A percentile compares a stretch with the other conserved stretches of the same genome.
Conservation (phyloP, 2,329 filamentous ascomycete genomes). For the Aspergillus sclerotialis region DNA sequence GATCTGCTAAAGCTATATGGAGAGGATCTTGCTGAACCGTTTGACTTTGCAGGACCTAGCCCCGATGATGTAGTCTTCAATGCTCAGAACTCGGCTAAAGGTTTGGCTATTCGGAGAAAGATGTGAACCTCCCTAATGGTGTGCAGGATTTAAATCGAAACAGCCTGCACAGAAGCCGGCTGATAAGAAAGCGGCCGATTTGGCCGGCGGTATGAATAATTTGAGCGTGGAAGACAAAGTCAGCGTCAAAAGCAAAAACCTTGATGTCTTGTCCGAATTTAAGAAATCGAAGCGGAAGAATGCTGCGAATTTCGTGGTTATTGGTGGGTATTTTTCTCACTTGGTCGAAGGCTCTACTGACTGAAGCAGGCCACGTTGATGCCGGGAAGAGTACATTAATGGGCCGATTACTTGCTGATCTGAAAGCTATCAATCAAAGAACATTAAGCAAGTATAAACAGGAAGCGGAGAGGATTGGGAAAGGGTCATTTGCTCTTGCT, state of each 20-base stretch:
- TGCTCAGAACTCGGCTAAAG: constrained; percentile 70
- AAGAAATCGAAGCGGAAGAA: constrained; percentile 69
- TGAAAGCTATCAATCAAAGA: constrained; percentile 79
- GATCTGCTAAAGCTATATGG: constrained; percentile 33
- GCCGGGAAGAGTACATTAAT: constrained; percentile 97
- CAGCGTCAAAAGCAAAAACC: constrained; percentile 63
- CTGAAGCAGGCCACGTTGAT: constrained; percentile 73
- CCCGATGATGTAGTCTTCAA: constrained; percentile 83
- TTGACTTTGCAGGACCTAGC: constrained; percentile 73
- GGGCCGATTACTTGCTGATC: constrained; percentile 84
- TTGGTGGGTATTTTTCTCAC: constrained; percentile 52
- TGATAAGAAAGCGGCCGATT: constrained; percentile 37
- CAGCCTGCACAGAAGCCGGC: constrained; percentile 34
- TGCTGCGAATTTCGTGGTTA: constrained; percentile 83
- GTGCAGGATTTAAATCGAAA: constrained; percentile 39
- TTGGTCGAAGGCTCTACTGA: constrained; percentile 11
- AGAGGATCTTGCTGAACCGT: constrained; percentile 35
- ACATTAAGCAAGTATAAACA: constrained; percentile 82
- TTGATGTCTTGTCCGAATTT: constrained; percentile 78
- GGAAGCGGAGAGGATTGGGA: constrained; percentile 86
- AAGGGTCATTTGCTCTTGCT: constrained; percentile 89
- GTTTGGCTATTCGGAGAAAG: constrained; percentile 52
- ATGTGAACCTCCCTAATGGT: constrained; percentile 31
- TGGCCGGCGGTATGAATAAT: constrained; percentile 43
- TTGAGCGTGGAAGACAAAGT: constrained; percentile 45